Evolutionary conservation across 768 basidiomycete species (phyloP).

Genomic region (Mycena rebaudengoi): DNA sequence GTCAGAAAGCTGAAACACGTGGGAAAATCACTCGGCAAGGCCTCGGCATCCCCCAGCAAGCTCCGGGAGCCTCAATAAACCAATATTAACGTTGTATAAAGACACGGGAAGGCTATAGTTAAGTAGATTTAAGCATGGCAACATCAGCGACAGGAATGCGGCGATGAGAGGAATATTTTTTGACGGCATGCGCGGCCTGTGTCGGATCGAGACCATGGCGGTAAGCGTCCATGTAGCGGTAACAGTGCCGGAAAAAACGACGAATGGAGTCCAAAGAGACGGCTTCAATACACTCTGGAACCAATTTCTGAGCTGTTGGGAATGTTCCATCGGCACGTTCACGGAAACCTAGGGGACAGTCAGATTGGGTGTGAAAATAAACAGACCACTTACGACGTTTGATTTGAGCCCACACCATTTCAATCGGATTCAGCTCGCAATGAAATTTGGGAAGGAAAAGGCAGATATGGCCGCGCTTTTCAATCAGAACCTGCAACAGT

Average conservation of each 20-base stretch:
- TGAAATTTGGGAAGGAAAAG: slow-evolving; percentile 23
- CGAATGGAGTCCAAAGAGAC: slow-evolving; percentile 26
- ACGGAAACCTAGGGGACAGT: slow-evolving; percentile 26
- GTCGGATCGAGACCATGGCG: slow-evolving; percentile 30
- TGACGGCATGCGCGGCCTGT: slow-evolving; percentile 37
- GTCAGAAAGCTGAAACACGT: slow-evolving; percentile 14
- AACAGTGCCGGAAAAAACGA: slow-evolving; percentile 29
- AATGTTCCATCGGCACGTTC: slow-evolving; percentile 33
- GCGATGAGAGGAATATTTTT: slow-evolving; percentile 37
- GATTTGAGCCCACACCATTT: slow-evolving; percentile 37
- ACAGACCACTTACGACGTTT: slow-evolving; percentile 29
- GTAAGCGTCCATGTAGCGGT: slow-evolving; percentile 33
- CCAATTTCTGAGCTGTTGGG: slow-evolving; percentile 30
- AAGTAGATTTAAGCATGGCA: slow-evolving; percentile 1
- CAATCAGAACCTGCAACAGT: slow-evolving; percentile 26
- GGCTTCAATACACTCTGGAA: slow-evolving; percentile 32
- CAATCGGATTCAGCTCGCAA: slow-evolving; percentile 32
- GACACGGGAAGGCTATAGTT: not conserved
- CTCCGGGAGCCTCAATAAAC: not conserved
- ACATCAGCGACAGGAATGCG: slow-evolving; percentile 22
- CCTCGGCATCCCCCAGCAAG: slow-evolving; percentile 8
- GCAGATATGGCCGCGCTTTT: slow-evolving; percentile 32
- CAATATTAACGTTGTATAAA: not conserved
- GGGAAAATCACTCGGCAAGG: slow-evolving; percentile 13
- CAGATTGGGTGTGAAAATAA: too few relatives aligned